These are phyloP conservation scores for Sclerotinia sclerotiorum DNA, from an alignment of 2,329 filamentous ascomycete species.

Conservation along the genomic window DNA sequence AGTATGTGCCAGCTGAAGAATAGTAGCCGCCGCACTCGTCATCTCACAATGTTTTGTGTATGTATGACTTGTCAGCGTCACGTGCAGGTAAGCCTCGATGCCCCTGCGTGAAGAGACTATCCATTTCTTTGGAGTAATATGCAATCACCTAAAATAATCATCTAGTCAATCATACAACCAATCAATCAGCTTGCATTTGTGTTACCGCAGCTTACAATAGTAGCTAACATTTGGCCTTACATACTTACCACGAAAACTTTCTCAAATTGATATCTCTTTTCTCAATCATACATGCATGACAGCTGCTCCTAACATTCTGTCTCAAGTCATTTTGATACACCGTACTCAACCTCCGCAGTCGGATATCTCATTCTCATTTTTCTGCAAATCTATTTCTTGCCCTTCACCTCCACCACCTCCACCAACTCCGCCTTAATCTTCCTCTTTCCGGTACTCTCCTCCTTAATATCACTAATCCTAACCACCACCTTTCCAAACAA, in stretches of 20 bases:
- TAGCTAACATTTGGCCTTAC: too few species aligned
- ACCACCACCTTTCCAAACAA: conserved; percentile 92
- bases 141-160: too few species aligned
- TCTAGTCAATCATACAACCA: too few species aligned
- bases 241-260: background rate
- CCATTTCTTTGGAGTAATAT: too few species aligned
- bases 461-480: conserved; percentile 86
- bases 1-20: background rate
- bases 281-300: conserved; percentile 2
- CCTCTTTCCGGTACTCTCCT: conserved; percentile 93
- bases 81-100: background rate
- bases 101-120: too few species aligned
- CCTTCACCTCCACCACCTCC: background rate
- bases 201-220: too few species aligned
- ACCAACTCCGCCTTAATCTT: conserved; percentile 77
- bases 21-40: background rate
- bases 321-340: background rate
- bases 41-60: background rate
- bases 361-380: background rate
- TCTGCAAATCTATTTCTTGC: background rate
- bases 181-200: too few species aligned
- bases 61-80: background rate
- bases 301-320: background rate
- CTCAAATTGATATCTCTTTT: conserved; percentile 11
- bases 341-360: too few species aligned